Percentiles rank a stretch among this genome's conserved stretches.
Conservation (phyloP, 2,329 filamentous ascomycete genomes). For the Domatiomyces catenatus region DNA sequence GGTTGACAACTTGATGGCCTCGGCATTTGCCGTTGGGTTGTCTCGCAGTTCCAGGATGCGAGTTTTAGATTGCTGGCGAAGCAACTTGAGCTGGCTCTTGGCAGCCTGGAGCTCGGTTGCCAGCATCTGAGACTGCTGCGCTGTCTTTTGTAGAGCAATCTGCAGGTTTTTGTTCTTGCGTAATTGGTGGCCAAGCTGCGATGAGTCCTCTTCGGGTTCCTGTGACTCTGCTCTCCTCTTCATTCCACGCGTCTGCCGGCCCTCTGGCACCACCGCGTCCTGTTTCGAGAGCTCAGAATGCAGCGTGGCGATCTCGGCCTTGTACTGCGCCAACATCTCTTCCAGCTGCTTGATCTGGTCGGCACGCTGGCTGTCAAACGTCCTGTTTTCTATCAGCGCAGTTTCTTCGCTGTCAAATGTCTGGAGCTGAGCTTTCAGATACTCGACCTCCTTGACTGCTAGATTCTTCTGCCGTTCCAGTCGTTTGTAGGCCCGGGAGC, state of each 20-base stretch:
- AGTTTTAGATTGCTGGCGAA: constrained; percentile 55
- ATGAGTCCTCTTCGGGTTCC: constrained; percentile 35
- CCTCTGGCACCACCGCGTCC: constrained; percentile 31
- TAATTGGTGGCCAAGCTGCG: constrained; percentile 66
- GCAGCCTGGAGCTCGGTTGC: constrained; percentile 60
- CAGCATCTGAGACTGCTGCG: constrained; percentile 55
- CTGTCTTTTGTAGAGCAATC: constrained; percentile 54
- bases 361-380: constrained; percentile 51
- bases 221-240: constrained; percentile 46
- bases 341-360: constrained; percentile 70
- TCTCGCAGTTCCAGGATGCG: constrained; percentile 72
- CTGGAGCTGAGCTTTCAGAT: constrained; percentile 80
- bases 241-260: constrained; percentile 28
- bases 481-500: constrained; percentile 54
- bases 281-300: constrained; percentile 57
- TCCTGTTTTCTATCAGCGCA: constrained; percentile 60
- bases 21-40: constrained; percentile 79
- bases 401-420: constrained; percentile 76
- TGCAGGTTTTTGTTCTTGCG: constrained; percentile 79
- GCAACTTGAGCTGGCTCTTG: constrained; percentile 54
- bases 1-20: constrained; percentile 69
- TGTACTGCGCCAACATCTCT: constrained; percentile 72
- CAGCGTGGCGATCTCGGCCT: constrained; percentile 58
- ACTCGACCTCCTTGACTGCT: constrained; percentile 84
- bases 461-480: constrained; percentile 74